These are phyloP conservation scores for Amanita thiersii DNA, from an alignment of 768 basidiomycete genomes.

Conservation along the genomic window DNA sequence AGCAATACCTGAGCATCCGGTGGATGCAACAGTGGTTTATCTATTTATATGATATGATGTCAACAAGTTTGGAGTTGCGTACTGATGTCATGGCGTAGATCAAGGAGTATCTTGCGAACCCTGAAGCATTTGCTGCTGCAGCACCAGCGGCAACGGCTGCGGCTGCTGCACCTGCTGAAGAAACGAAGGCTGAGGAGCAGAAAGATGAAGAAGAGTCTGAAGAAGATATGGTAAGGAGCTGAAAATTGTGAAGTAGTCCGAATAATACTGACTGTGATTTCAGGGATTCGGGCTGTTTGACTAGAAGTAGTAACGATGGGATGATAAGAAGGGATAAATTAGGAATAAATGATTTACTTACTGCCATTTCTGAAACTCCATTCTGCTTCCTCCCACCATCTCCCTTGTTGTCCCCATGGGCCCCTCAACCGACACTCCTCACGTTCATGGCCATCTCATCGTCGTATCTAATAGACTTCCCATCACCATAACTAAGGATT, in stretches of 20 bases:
- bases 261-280: slow-evolving; percentile 14
- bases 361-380: slow-evolving; percentile 16
- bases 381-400: slow-evolving; percentile 20
- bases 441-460: slow-evolving; percentile 57
- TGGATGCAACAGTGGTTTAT: slow-evolving; percentile 32
- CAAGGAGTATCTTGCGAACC: slow-evolving; percentile 96
- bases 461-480: slow-evolving; percentile 95
- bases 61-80: slow-evolving; percentile 7
- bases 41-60: slow-evolving; percentile 21
- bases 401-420: slow-evolving; percentile 33
- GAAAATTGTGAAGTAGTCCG: neutral
- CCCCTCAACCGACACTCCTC: slow-evolving; percentile 1
- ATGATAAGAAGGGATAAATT: neutral
- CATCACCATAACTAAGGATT: slow-evolving; percentile 93
- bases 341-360: slow-evolving; percentile 6
- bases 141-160: slow-evolving; percentile 53
- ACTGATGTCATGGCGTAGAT: slow-evolving; percentile 38
- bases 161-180: slow-evolving; percentile 49
- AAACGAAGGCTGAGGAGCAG: slow-evolving; percentile 62
- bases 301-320: slow-evolving; percentile 22
- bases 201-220: slow-evolving; percentile 84
- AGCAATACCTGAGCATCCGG: slow-evolving; percentile 63
- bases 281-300: slow-evolving; percentile 95
- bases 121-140: slow-evolving; percentile 90
- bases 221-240: slow-evolving; percentile 72